Percentiles rank a stretch among this genome's conserved stretches.
These are phyloP conservation scores for Davidsoniella australis DNA, from an alignment of 2,329 filamentous ascomycete genomes.

Conservation along the genomic window DNA sequence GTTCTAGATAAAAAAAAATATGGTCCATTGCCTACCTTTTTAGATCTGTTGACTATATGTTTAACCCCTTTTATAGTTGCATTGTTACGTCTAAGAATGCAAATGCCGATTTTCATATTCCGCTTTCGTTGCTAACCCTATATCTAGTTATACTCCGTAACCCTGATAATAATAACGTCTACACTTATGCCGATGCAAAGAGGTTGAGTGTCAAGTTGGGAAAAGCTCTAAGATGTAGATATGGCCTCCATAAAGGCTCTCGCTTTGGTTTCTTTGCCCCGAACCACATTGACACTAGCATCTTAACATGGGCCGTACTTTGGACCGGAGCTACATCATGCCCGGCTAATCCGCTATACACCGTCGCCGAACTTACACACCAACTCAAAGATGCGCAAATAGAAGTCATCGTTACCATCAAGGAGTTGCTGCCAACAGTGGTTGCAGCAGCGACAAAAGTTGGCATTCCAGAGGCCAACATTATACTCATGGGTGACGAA, in stretches of 20 bases:
- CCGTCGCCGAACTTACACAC: constrained; percentile 63
- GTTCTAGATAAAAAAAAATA: too few relatives aligned
- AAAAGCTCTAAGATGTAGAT: constrained; percentile 55
- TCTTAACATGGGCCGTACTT: constrained; percentile 58
- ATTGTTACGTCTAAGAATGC: background rate
- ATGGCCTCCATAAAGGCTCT: constrained; percentile 69
- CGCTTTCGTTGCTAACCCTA: constrained; percentile 2
- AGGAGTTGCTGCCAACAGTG: constrained; percentile 45
- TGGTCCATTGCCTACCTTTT: background rate
- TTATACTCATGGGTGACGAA: constrained; percentile 60
- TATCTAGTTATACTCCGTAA: constrained; percentile 59
- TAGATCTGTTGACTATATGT: background rate
- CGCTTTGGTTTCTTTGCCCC: constrained; percentile 70
- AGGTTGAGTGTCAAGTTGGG: constrained; percentile 58
- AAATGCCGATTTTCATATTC: background rate
- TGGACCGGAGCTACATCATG: constrained; percentile 72
- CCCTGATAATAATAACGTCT: constrained; percentile 46
- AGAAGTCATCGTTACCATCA: constrained; percentile 59
- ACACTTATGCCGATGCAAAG: constrained; percentile 55
- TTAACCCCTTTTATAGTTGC: background rate
- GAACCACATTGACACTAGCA: constrained; percentile 70
- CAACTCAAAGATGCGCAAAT: constrained; percentile 67
- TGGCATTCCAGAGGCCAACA: constrained; percentile 52
- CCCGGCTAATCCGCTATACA: constrained; percentile 83
- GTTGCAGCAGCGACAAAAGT: constrained; percentile 49